These are phyloP conservation scores for Karstenula rhodostoma DNA, from an alignment of 2,329 filamentous ascomycete genomes.

Conservation along the genomic window DNA sequence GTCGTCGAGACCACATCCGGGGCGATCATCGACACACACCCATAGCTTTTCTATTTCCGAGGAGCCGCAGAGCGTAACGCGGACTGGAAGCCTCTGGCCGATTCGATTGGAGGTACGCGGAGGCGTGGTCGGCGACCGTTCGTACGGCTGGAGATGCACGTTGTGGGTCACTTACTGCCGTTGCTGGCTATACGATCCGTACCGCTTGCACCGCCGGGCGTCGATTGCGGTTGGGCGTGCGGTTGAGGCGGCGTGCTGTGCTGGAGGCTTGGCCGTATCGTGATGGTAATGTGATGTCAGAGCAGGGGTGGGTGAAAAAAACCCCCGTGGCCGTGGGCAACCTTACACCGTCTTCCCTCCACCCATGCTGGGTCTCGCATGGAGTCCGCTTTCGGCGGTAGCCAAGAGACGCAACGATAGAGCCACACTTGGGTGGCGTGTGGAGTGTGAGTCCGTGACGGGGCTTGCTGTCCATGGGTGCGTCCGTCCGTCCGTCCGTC, in stretches of 20 bases:
- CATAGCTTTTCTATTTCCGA: no score
- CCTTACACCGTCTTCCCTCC: no score
- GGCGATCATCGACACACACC: no score
- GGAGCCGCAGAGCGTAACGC: not conserved
- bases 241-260: slow-evolving; percentile 5
- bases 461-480: no score
- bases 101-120: not conserved
- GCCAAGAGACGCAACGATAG: not conserved
- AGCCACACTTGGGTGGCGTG: not conserved
- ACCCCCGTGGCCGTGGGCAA: no score
- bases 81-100: not conserved
- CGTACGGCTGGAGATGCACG: not conserved
- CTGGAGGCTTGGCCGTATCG: slow-evolving; percentile 1
- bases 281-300: no score
- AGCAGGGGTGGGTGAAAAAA: no score
- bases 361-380: not conserved
- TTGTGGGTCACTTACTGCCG: not conserved
- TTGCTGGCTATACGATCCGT: no score
- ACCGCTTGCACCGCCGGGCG: no score
- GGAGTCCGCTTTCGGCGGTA: not conserved
- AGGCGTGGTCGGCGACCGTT: not conserved
- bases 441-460: no score
- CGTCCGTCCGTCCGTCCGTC: no score
- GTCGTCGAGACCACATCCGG: no score
- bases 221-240: not conserved